Percentiles rank a stretch among this genome's conserved stretches.
phyloP scores from a whole-genome alignment of 768 basidiomycete species.

The Termitomyces sp. region DNA sequence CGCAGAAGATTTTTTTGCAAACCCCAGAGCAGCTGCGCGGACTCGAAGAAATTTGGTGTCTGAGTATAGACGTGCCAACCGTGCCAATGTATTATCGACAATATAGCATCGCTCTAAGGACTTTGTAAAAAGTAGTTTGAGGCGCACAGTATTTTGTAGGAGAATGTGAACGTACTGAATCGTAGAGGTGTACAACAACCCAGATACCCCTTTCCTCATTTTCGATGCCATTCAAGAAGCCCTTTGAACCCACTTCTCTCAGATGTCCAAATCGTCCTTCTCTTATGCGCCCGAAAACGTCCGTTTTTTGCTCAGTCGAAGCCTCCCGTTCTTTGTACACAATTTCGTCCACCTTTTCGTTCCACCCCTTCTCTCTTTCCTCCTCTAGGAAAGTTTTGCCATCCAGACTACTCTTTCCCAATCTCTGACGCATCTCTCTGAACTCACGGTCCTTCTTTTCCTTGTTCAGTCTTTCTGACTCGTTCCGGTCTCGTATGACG shows the following conservation, averaged over 20 bases:
- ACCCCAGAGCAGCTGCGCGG: conserved; percentile 71
- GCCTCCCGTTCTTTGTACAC: conserved; percentile 38
- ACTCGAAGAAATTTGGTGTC: conserved; percentile 79
- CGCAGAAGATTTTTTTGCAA: conserved; percentile 34
- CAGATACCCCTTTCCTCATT: conserved; percentile 61
- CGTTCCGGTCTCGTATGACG: conserved; percentile 76
- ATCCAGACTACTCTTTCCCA: conserved; percentile 62
- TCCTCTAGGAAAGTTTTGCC: conserved; percentile 78
- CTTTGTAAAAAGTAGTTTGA: conserved; percentile 27
- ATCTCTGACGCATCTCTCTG: conserved; percentile 42
- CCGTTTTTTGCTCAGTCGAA: conserved; percentile 25
- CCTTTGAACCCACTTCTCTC: conserved; percentile 70
- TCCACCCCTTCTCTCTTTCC: conserved; percentile 48
- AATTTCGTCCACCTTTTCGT: conserved; percentile 42
- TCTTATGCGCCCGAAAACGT: conserved; percentile 41
- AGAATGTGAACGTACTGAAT: conserved; percentile 48
- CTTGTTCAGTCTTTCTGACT: conserved; percentile 54
- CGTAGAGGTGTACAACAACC: conserved; percentile 85
- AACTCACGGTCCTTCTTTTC: conserved; percentile 47
- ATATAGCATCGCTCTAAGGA: conserved; percentile 69
- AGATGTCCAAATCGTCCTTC: conserved; percentile 70
- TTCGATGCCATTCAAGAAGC: conserved; percentile 73
- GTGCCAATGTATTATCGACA: conserved; percentile 62
- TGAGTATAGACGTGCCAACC: conserved; percentile 63
- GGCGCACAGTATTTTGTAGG: background rate